Evolutionary conservation across 768 basidiomycete genomes (phyloP).

Genomic region (Russula ochroleuca): DNA sequence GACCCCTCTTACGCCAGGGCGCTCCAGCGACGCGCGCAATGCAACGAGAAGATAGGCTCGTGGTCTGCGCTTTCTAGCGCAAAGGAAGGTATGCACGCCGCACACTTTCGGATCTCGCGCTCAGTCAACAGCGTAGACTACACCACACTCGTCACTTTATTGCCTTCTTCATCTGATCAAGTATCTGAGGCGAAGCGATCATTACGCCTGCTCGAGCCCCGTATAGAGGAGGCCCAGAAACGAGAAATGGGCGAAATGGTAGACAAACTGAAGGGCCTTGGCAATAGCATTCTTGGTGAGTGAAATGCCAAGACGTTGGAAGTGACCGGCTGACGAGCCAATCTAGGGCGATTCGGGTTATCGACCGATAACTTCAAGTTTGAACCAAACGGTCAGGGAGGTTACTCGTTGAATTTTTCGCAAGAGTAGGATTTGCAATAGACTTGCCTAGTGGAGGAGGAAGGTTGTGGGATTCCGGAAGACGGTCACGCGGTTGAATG

Average conservation of each 20-base stretch:
- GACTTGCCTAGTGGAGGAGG: conserved; percentile 30
- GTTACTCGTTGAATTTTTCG: conserved; percentile 88
- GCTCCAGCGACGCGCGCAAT: conserved; percentile 79
- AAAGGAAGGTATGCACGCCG: conserved; percentile 64
- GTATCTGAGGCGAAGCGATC: conserved; percentile 44
- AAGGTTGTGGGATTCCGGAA: conserved; percentile 35
- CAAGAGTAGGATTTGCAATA: conserved; percentile 35
- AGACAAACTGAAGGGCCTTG: conserved; percentile 85
- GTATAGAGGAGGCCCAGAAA: conserved; percentile 73
- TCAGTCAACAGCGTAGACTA: conserved; percentile 55
- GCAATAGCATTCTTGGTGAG: conserved; percentile 83
- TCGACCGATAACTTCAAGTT: conserved; percentile 98
- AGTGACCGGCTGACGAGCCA: neutral
- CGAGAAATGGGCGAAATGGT: conserved; percentile 89
- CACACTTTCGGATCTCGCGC: neutral
- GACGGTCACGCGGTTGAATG: conserved; percentile 27
- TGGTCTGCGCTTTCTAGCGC: conserved; percentile 83
- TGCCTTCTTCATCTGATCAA: conserved; percentile 54
- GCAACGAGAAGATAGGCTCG: conserved; percentile 72
- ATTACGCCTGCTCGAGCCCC: conserved; percentile 56
- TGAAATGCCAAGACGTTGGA: neutral
- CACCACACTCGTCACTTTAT: conserved; percentile 57
- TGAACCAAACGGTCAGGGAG: conserved; percentile 89
- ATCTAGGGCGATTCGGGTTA: conserved; percentile 82
- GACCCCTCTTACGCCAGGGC: conserved; percentile 86